A percentile compares a stretch with the other conserved stretches of the same genome.
Evolutionary conservation across 2,329 filamentous ascomycete genomes (phyloP).

Genomic region (Ceratocystis smalleyi): DNA sequence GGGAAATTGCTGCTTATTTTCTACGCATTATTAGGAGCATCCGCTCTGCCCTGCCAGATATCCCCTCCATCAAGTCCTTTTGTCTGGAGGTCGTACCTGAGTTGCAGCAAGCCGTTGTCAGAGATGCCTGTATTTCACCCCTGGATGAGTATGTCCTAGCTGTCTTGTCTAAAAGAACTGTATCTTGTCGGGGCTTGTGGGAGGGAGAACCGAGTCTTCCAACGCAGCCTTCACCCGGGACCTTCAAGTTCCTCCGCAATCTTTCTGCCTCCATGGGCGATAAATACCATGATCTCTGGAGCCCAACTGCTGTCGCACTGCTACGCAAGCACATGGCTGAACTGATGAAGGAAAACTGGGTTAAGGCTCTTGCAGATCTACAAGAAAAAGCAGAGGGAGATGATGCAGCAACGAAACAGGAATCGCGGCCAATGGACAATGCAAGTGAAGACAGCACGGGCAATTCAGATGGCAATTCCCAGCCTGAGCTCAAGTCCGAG

Average conservation of each 20-base stretch:
- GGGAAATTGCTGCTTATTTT: slow-evolving; percentile 46
- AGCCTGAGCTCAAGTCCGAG: background rate
- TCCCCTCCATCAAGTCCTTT: slow-evolving; percentile 37
- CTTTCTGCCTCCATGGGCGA: slow-evolving; percentile 52
- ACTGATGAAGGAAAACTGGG: slow-evolving; percentile 37
- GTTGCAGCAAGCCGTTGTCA: slow-evolving; percentile 48
- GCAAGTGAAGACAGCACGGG: slow-evolving; percentile 4
- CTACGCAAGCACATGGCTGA: slow-evolving; percentile 45
- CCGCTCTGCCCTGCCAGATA: slow-evolving; percentile 45
- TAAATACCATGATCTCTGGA: slow-evolving; percentile 69
- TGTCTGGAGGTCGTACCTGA: slow-evolving; percentile 44
- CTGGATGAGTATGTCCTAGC: slow-evolving; percentile 33
- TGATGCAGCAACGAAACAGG: slow-evolving; percentile 8
- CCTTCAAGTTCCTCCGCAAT: slow-evolving; percentile 55
- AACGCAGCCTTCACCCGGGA: slow-evolving; percentile 57
- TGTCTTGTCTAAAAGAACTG: slow-evolving; percentile 30
- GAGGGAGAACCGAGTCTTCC: slow-evolving; percentile 63
- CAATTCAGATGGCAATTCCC: background rate
- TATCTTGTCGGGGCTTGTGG: slow-evolving; percentile 58
- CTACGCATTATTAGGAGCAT: slow-evolving; percentile 62
- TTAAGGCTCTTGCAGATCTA: slow-evolving; percentile 26
- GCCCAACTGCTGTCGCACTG: slow-evolving; percentile 43
- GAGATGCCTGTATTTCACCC: slow-evolving; percentile 34
- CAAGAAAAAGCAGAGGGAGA: slow-evolving; percentile 17
- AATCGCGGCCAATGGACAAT: background rate